Percentiles rank a stretch among this genome's conserved stretches.
Evolutionary conservation across 306 rosid species (phyloP).

Genomic region (Rubus idaeus): DNA sequence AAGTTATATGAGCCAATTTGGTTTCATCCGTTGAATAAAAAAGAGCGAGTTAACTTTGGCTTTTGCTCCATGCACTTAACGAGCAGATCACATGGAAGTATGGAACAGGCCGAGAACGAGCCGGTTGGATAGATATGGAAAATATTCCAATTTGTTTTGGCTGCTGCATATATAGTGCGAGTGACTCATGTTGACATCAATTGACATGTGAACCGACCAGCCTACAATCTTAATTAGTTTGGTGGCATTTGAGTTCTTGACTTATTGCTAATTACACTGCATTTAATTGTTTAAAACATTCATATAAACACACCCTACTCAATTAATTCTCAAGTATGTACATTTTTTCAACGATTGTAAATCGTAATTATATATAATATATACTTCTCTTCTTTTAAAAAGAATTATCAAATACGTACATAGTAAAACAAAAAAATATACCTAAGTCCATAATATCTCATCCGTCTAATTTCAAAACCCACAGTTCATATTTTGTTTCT

Average conservation of each 20-base stretch:
- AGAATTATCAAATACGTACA: too few relatives aligned
- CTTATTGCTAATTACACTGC: background rate
- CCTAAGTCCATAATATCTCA: too few relatives aligned
- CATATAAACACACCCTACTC: too few relatives aligned
- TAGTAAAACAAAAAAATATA: too few relatives aligned
- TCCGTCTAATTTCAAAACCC: too few relatives aligned
- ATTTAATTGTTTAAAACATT: too few relatives aligned
- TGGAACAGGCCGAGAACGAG: background rate
- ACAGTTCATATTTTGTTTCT: too few relatives aligned
- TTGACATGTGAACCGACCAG: background rate
- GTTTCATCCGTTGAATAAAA: background rate
- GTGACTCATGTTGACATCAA: constrained; percentile 4
- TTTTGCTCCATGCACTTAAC: background rate
- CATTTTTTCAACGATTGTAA: too few relatives aligned
- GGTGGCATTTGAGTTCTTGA: background rate
- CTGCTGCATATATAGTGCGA: background rate
- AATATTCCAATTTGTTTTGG: background rate
- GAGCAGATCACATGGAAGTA: background rate
- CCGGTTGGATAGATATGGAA: background rate
- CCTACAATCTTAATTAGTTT: background rate
- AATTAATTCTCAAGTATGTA: too few relatives aligned
- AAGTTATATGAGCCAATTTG: background rate
- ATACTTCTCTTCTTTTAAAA: too few relatives aligned
- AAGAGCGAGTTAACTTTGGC: background rate
- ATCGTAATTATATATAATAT: too few relatives aligned